Conservation (phyloP, 441 rosid species). For the Erodium moschatum region DNA sequence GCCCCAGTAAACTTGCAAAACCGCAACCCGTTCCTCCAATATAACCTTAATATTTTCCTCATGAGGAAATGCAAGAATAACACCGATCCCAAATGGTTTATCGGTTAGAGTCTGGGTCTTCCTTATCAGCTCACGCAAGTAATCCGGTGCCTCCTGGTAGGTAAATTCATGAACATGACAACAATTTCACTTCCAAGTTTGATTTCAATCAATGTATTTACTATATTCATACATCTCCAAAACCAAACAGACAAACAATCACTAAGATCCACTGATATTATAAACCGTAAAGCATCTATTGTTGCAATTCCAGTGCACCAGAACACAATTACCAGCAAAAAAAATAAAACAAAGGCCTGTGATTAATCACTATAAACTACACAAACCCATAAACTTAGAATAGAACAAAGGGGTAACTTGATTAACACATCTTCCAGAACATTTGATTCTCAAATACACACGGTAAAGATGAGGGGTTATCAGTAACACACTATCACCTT, state of each 20-base stretch:
- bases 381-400: neutral
- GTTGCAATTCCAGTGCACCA: neutral
- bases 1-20: constrained; percentile 78
- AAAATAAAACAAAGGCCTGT: neutral
- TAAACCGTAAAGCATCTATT: neutral
- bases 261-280: neutral
- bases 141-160: constrained; percentile 61
- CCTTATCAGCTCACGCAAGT: constrained; percentile 51
- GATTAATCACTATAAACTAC: neutral
- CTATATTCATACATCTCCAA: neutral
- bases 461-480: too few species aligned
- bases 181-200: neutral
- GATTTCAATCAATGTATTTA: neutral
- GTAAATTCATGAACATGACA: neutral
- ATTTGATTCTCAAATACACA: too few species aligned
- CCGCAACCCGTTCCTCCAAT: constrained; percentile 55
- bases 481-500: too few species aligned
- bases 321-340: neutral
- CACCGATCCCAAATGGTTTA: constrained; percentile 74
- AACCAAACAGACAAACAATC: neutral
- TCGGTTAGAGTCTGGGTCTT: constrained; percentile 56
- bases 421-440: too few species aligned
- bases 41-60: constrained; percentile 48
- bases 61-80: constrained; percentile 69
- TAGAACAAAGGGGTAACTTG: too few species aligned